These are phyloP conservation scores for Aleurites moluccanus DNA, from an alignment of 441 rosid species.

Conservation along the genomic window DNA sequence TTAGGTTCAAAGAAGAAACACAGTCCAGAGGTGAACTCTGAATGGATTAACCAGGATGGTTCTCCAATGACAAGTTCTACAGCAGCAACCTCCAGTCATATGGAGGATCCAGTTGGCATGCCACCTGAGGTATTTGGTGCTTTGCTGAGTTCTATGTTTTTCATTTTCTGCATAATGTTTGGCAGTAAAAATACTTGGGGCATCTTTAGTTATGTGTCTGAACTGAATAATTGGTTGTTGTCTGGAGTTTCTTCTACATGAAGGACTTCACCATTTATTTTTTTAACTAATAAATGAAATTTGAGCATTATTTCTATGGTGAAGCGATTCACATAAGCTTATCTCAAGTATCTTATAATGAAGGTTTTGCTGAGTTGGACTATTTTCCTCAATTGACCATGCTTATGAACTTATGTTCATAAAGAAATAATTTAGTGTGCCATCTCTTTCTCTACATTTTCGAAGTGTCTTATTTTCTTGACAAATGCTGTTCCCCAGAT, in stretches of 20 bases:
- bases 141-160: conserved; percentile 13
- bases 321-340: neutral
- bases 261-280: neutral
- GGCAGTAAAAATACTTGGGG: conserved; percentile 5
- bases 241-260: neutral
- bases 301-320: neutral
- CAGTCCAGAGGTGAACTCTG: conserved; percentile 41
- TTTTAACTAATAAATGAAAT: neutral
- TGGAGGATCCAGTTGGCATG: conserved; percentile 75
- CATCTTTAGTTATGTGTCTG: conserved; percentile 8
- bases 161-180: conserved; percentile 1
- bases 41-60: conserved; percentile 34
- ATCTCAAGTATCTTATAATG: neutral
- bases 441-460: neutral
- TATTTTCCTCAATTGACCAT: neutral
- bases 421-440: neutral
- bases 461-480: neutral
- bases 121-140: conserved; percentile 82
- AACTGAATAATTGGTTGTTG: conserved; percentile 5
- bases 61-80: conserved; percentile 34
- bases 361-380: neutral
- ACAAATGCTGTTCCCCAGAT: neutral
- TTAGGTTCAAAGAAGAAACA: conserved; percentile 36
- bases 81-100: conserved; percentile 31
- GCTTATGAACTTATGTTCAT: neutral